Evolutionary conservation across 495 filamentous ascomycete species (phyloP).

Genomic region (Clavariopsis aquatica): DNA sequence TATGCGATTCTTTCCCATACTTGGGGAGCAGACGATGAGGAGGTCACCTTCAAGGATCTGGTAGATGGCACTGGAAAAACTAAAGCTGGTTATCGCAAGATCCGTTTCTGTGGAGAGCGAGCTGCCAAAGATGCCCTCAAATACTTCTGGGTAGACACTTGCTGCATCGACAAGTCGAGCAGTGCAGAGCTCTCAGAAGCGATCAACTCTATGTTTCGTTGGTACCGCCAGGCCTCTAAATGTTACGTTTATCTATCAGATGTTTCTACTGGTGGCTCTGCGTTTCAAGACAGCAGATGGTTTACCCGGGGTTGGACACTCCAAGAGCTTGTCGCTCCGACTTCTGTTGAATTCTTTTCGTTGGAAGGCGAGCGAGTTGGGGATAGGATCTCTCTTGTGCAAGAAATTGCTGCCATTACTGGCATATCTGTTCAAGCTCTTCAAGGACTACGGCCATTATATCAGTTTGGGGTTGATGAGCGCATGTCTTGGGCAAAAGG

Average conservation of each 20-base stretch:
- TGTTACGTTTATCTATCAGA: conserved; percentile 19
- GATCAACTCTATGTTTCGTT: conserved; percentile 11
- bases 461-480: background rate
- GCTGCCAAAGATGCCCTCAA: background rate
- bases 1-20: conserved; percentile 18
- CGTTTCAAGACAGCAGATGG: background rate
- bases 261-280: background rate
- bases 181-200: conserved; percentile 18
- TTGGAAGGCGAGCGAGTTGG: conserved; percentile 4
- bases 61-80: background rate
- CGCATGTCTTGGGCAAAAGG: conserved; percentile 5
- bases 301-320: conserved; percentile 5
- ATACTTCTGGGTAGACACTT: conserved; percentile 27
- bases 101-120: conserved; percentile 6
- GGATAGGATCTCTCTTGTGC: background rate
- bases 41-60: conserved; percentile 8
- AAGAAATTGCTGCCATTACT: background rate
- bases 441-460: background rate
- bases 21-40: conserved; percentile 13
- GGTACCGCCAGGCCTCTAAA: conserved; percentile 4
- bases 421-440: conserved; percentile 1
- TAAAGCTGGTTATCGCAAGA: conserved; percentile 10
- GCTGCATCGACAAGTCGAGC: conserved; percentile 34
- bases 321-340: conserved; percentile 5
- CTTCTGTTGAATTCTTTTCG: conserved; percentile 7